A percentile compares a stretch with the other conserved stretches of the same genome.
phyloP scores from a whole-genome alignment of 2,329 filamentous ascomycete species.

The Sclerotinia trifoliorum region DNA sequence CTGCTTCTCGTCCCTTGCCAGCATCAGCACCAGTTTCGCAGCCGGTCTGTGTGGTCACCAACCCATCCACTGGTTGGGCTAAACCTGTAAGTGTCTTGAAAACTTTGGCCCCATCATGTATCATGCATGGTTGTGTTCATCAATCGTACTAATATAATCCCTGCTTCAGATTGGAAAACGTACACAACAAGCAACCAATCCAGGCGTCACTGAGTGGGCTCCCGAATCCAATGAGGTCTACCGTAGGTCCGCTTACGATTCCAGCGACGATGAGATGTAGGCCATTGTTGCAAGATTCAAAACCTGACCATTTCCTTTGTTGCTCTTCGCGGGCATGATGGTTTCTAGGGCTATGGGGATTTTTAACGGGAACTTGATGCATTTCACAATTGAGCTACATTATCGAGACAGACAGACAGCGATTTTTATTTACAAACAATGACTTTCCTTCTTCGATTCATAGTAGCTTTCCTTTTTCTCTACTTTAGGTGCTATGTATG shows the following conservation, averaged over 20 bases:
- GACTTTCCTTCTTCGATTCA: background rate
- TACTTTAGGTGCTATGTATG: background rate
- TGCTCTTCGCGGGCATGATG: background rate
- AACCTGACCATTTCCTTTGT: background rate
- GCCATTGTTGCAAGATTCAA: background rate
- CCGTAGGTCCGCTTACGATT: constrained; percentile 10
- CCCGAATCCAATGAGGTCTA: background rate
- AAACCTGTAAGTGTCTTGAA: constrained; percentile 14
- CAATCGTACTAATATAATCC: background rate
- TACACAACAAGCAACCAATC: background rate
- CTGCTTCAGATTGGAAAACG: background rate
- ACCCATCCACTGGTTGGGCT: constrained; percentile 15
- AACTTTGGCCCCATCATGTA: background rate
- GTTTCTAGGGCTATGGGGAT: too few relatives aligned
- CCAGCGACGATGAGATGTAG: constrained; percentile 19
- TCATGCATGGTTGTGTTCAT: background rate
- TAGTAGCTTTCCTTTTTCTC: background rate
- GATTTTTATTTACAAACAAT: background rate
- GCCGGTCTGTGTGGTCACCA: background rate
- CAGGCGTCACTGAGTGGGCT: constrained; percentile 1
- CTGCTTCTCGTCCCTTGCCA: background rate
- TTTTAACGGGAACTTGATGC: background rate
- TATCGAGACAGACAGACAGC: background rate
- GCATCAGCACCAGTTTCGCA: background rate
- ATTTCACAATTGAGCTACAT: background rate